Evolutionary conservation across 2,329 filamentous ascomycete species (phyloP), one percentile per base, ranked within the genome.

Genomic region (Colletotrichum navitas): DNA sequence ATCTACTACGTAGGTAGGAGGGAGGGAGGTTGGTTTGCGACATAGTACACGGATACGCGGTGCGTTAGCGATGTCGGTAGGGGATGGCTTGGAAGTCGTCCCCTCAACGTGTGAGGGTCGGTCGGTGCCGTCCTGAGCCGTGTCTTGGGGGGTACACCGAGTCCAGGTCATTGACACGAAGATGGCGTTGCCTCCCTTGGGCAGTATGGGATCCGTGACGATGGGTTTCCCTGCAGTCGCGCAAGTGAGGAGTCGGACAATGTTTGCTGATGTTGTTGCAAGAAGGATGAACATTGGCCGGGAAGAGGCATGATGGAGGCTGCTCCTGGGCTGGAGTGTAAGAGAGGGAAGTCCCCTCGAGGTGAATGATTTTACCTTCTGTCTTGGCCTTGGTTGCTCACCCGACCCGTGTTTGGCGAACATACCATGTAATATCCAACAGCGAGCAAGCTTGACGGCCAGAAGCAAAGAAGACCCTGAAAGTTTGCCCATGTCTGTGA

Each of bases 91-190:
- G 41, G 12, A 34, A 34, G 8, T 36, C n/a, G 16, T 58, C 68
- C 63, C 66, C 24, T 71, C 63, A 41, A 61, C 24, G 34, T 62
- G 63, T 56, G 68, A 39, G 36, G 36, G 39, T 41, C 39, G 16
- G 39, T 41, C 39, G 16, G 39, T 41, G 16, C 36, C 52, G 54
- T 47, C 54, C 18, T 41, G 12, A 6, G 8, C 47, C 45, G 16
- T 41, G 55, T 29, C 55, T 55, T 29, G 52, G 8, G 29, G 8
- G 39, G 16, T 14, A 1, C 10, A 36, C 34, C 10, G 34, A 11
- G 34, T 39, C 24, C 47, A 51, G 14, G 4, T 10, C 12, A 10
- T 26, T 26, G 56, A 45, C 34, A 36, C 34, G 34, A 36, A 8
- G 34, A 36, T 45, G 39, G 36, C 11, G 5, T 29, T 32, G 56